Evolutionary conservation across 768 basidiomycete genomes (phyloP), one percentile per base, ranked within the genome.

Genomic region (Termitomyces sp.): DNA sequence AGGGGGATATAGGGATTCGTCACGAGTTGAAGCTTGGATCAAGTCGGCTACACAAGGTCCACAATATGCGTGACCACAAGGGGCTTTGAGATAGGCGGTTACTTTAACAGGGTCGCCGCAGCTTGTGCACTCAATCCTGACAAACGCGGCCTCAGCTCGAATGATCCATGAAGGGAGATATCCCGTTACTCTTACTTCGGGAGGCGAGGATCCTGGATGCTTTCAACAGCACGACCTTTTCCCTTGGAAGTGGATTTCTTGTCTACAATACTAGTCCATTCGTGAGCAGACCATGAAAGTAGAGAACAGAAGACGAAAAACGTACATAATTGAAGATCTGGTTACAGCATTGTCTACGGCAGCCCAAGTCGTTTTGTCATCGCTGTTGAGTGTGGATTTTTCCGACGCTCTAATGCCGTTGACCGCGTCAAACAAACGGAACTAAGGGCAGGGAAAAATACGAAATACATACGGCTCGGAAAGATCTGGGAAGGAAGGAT

Each of bases 1-100:
- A 4, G 76, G 64, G 1, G 80, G 80, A 57, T 74, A 69, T 18
- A 79, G 69, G 0, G 70, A 62, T 40, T 79, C 78, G 49, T 81
- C 79, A 3, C 64, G 70, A n/a, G 68, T 68, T 7, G 72, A 71
- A 0, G 72, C 63, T 46, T 73, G 63, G 26, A 74, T 70, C 54
- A 79, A 67, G 52, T 62, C 64, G 12, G 64, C 37, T 40, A 76
- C 36, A 52, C 77, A 81, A 16, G 16, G 53, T 37, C 53, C 59
- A 62, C 77, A 78, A 50, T 78, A 78, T 16, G 50, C 42, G 53
- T 81, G 76, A 13, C 55, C 61, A 58, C 79, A 80, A 10, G 76
- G 71, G 2, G 71, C 72, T n/a, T 59, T 57, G 18, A 70, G 55
- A 47, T 18, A 40, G 6, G 42, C 20, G 6, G 22, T 37, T 14